Conservation (phyloP, 176 grass and related monocot species). For the Melocanna baccifera region DNA sequence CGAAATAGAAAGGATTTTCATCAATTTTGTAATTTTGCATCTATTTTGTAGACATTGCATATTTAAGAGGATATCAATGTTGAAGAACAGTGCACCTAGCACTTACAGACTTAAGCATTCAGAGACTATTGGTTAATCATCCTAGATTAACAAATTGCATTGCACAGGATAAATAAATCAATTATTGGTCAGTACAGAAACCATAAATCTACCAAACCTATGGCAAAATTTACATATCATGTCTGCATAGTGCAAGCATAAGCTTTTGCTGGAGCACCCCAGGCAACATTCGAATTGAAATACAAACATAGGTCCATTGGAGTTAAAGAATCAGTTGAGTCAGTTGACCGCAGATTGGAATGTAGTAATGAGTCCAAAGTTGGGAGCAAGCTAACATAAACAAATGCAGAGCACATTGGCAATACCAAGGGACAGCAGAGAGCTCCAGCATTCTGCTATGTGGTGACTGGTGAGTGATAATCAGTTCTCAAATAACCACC, state of each 20-base stretch:
- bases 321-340: background rate
- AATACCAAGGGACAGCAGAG: background rate
- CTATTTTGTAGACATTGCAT: no score
- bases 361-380: background rate
- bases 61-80: no score
- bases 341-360: background rate
- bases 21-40: no score
- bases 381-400: background rate
- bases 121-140: no score
- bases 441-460: no score
- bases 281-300: background rate
- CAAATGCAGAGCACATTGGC: background rate
- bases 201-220: background rate
- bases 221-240: background rate
- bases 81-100: no score
- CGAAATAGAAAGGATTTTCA: background rate
- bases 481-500: no score
- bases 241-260: background rate
- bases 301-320: background rate
- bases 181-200: background rate
- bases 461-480: no score
- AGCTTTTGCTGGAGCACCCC: background rate
- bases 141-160: background rate
- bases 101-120: no score
- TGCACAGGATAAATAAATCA: conserved; percentile 4